Evolutionary conservation across 2,329 filamentous ascomycete genomes (phyloP), one percentile per base, ranked within the genome.

Genomic region (Diaporthe longicolla): DNA sequence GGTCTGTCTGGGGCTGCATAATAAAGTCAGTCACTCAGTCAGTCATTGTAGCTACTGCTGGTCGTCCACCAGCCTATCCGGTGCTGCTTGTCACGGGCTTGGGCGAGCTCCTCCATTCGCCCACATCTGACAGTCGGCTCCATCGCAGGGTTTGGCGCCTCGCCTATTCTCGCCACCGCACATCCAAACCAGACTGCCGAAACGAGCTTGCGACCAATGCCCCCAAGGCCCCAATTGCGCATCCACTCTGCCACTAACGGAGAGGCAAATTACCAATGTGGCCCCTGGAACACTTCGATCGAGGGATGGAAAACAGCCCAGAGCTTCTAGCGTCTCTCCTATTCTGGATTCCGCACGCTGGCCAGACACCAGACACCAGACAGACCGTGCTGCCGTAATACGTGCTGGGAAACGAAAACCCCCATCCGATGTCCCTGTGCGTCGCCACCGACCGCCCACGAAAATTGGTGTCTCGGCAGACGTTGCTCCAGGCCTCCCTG

Each of bases 91-190:
- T 21, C 63, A 40, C 63, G 48, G 63, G 63, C 63, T 40, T 68
- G 45, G 35, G 48, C 48, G 32, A 68, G 48, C 63, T 13, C 54
- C 32, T 68, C n/a, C n/a, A 54, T 54, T 68, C 26, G 63, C 13
- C 63, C 19, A 68, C 37, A 48, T 26, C 61, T n/a, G 21, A 24
- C 63, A 19, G 9, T 45, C 24, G 32, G 43, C 21, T 52, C 63
- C 45, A 37, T 66, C 32, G 24, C 45, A 66, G 29, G 45, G 40
- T 26, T 17, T 50, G 19, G 26, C 32, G 29, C 21, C 63, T 68
- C 63, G 63, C 63, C 48, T 68, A 54, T 54, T 40, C 63, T 68
- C 63, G 63, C 63, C 63, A 68, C 63, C 63, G 63, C 32, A 68
- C n/a, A 26, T 68, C 48, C 4, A 26, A 37, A 15, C 21, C 63